phyloP scores from a whole-genome alignment of 2,329 filamentous ascomycete species.

The Aspergillus pseudonomiae region DNA sequence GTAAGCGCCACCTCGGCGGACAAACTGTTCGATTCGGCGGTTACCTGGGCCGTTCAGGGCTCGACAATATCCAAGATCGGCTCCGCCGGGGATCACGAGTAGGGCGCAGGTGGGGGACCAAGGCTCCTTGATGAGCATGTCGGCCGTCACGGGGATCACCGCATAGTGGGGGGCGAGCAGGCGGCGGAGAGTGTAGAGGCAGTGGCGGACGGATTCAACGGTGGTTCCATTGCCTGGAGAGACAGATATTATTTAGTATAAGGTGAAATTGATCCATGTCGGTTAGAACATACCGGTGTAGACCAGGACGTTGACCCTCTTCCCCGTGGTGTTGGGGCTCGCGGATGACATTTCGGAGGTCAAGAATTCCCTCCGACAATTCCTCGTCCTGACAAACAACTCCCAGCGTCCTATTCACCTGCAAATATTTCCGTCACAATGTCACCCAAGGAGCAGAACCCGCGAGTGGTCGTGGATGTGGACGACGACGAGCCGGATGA shows the following conservation, averaged over 20 bases:
- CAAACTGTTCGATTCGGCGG: constrained; percentile 78
- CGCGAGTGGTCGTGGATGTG: constrained; percentile 46
- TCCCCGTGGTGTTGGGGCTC: constrained; percentile 58
- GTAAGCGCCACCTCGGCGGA: constrained; percentile 81
- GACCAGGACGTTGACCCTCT: constrained; percentile 84
- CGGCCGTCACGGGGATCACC: constrained; percentile 79
- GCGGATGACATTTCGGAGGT: constrained; percentile 34
- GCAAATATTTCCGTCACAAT: constrained; percentile 40
- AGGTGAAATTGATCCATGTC: constrained; percentile 29
- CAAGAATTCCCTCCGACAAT: constrained; percentile 6
- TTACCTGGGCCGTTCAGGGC: constrained; percentile 88
- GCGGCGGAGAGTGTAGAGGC: constrained; percentile 80
- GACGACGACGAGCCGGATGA: constrained; percentile 92
- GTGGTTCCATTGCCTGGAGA: constrained; percentile 79
- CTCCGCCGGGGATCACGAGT: constrained; percentile 89
- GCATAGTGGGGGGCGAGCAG: constrained; percentile 90
- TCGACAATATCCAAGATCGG: constrained; percentile 89
- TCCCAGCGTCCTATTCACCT: background rate
- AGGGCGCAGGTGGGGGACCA: constrained; percentile 87
- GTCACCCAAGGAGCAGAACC: constrained; percentile 60
- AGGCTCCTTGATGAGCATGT: constrained; percentile 83
- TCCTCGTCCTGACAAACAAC: background rate
- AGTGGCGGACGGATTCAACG: constrained; percentile 85
- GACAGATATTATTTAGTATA: constrained; percentile 10
- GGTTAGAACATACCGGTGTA: constrained; percentile 70